Conservation (phyloP, 2,329 filamentous ascomycete species). For the Fusarium graminum region DNA sequence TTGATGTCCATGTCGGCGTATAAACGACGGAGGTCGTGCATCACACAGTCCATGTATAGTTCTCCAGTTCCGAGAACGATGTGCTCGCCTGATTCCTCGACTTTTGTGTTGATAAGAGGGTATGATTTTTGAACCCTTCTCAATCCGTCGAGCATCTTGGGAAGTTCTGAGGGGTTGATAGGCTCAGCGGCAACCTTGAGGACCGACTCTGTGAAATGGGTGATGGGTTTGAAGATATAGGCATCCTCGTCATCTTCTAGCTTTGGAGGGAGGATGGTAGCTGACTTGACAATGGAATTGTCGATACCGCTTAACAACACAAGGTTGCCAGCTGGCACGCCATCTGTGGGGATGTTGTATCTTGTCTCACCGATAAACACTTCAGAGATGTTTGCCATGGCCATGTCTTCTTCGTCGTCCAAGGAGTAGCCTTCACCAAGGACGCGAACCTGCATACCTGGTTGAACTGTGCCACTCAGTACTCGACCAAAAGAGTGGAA, state of each 20-base stretch:
- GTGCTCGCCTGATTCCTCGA: slow-evolving; percentile 97
- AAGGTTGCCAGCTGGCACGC: slow-evolving; percentile 93
- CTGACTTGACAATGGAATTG: slow-evolving; percentile 98
- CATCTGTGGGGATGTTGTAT: slow-evolving; percentile 92
- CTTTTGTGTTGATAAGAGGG: slow-evolving; percentile 93
- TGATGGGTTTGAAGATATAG: slow-evolving; percentile 93
- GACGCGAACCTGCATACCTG: slow-evolving; percentile 86
- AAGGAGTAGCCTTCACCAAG: slow-evolving; percentile 95
- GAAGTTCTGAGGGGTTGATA: slow-evolving; percentile 96
- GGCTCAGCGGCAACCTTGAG: slow-evolving; percentile 98
- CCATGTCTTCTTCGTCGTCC: slow-evolving; percentile 99
- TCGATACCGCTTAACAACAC: slow-evolving; percentile 93
- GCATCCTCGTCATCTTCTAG: slow-evolving; percentile 90
- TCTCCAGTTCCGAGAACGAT: slow-evolving; percentile 95
- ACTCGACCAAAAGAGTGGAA: slow-evolving; percentile 94
- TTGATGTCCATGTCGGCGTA: slow-evolving; percentile 99
- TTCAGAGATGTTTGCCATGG: slow-evolving; percentile 82
- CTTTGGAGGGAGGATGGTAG: slow-evolving; percentile 85
- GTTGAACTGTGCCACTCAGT: slow-evolving; percentile 88
- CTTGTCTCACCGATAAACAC: slow-evolving; percentile 93
- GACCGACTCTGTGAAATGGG: slow-evolving; percentile 96
- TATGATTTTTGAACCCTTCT: slow-evolving; percentile 99
- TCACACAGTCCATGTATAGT: slow-evolving; percentile 99
- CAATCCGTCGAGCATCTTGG: slow-evolving; percentile 98
- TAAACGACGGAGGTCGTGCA: slow-evolving; percentile 91